Evolutionary conservation across 352 stramenopile species (phyloP).

Genomic region (Globisporangium radiosum): DNA sequence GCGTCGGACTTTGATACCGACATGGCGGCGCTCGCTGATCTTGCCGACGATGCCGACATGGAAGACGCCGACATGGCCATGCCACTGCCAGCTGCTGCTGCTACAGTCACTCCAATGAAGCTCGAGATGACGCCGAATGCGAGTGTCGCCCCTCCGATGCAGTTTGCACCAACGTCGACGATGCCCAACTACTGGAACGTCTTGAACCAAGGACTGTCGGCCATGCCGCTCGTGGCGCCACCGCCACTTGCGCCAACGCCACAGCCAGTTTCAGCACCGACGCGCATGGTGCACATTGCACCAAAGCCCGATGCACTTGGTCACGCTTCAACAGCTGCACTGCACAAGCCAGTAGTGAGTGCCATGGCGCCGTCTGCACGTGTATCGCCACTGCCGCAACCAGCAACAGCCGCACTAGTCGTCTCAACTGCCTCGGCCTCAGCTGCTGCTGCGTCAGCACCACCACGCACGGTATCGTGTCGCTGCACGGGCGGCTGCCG

Average conservation of each 20-base stretch:
- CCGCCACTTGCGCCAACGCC: constrained; percentile 1
- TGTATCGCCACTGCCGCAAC: constrained; percentile 1
- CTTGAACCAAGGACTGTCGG: constrained; percentile 53
- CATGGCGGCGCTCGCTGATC: constrained; percentile 55
- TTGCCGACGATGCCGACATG: constrained; percentile 17
- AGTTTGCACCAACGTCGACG: constrained; percentile 62
- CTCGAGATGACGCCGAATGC: constrained; percentile 10
- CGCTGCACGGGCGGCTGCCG: constrained; percentile 75
- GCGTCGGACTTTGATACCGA: constrained; percentile 51
- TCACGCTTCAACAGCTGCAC: neutral
- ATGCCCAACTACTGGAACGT: constrained; percentile 87
- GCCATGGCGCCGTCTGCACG: neutral
- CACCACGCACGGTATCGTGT: constrained; percentile 58
- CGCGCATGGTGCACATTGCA: constrained; percentile 69
- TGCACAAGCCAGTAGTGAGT: neutral
- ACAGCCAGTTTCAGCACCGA: constrained; percentile 6
- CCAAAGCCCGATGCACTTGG: constrained; percentile 40
- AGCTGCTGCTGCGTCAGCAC: constrained; percentile 5
- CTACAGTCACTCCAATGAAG: neutral
- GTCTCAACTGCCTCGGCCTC: neutral
- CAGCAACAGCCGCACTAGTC: neutral
- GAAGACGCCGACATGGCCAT: constrained; percentile 27
- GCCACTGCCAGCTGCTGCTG: neutral
- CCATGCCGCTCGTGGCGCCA: constrained; percentile 16
- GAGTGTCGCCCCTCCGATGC: constrained; percentile 14